These are phyloP conservation scores for Pholiota conissans DNA, from an alignment of 768 basidiomycete genomes.

Conservation along the genomic window DNA sequence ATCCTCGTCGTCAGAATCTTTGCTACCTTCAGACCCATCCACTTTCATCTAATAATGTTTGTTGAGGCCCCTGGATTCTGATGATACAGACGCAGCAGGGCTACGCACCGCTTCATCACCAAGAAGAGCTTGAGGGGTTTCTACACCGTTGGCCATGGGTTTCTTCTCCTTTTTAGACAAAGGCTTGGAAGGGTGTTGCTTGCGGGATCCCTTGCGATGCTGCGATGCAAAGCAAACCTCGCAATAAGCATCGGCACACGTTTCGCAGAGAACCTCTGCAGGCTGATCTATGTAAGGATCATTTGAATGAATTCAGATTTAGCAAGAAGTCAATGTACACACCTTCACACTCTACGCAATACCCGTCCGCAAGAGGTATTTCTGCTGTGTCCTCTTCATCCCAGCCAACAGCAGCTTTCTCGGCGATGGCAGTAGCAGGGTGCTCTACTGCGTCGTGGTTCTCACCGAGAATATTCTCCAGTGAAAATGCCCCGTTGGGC, in stretches of 20 bases:
- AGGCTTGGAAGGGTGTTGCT: slow-evolving; percentile 56
- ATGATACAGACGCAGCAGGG: background rate
- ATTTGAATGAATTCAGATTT: background rate
- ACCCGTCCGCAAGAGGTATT: slow-evolving; percentile 56
- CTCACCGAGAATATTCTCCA: slow-evolving; percentile 68
- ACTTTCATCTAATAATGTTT: slow-evolving; percentile 43
- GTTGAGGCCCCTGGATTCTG: background rate
- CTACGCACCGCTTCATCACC: slow-evolving; percentile 32
- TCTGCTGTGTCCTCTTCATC: slow-evolving; percentile 57
- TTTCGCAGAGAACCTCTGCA: slow-evolving; percentile 70
- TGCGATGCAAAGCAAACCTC: slow-evolving; percentile 86
- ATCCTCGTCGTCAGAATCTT: slow-evolving; percentile 41
- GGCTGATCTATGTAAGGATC: slow-evolving; percentile 83
- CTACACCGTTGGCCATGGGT: slow-evolving; percentile 25
- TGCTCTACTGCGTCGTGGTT: slow-evolving; percentile 65
- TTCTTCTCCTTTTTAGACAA: slow-evolving; percentile 34
- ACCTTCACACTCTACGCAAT: slow-evolving; percentile 90
- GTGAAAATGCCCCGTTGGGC: slow-evolving; percentile 45
- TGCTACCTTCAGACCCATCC: slow-evolving; percentile 28
- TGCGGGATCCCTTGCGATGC: slow-evolving; percentile 80
- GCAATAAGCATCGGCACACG: slow-evolving; percentile 73
- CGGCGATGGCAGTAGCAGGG: slow-evolving; percentile 31
- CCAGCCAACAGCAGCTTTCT: slow-evolving; percentile 54
- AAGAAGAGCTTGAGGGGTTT: slow-evolving; percentile 12
- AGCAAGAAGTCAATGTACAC: slow-evolving; percentile 7